A percentile compares a stretch with the other conserved stretches of the same genome.
These are phyloP conservation scores for Aureobasidium leucospermi DNA, from an alignment of 2,329 filamentous ascomycete genomes.

Conservation along the genomic window DNA sequence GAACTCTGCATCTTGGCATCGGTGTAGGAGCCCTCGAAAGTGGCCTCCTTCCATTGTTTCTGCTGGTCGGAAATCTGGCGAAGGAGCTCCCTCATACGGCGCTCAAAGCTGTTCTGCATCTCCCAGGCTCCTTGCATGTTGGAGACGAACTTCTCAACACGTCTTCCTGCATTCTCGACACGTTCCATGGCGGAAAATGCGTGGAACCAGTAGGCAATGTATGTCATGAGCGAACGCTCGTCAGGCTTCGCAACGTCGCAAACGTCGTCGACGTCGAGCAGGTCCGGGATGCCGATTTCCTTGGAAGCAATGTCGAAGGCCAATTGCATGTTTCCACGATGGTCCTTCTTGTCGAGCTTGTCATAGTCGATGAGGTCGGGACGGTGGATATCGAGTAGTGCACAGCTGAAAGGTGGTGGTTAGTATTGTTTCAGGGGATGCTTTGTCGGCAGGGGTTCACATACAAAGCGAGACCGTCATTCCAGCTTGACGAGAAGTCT, in stretches of 20 bases:
- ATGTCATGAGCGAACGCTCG: slow-evolving; percentile 96
- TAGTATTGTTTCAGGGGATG: not conserved
- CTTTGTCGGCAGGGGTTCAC: slow-evolving; percentile 18
- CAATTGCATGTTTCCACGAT: slow-evolving; percentile 93
- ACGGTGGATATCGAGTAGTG: slow-evolving; percentile 89
- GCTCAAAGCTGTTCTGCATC: slow-evolving; percentile 96
- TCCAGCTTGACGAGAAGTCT: slow-evolving; percentile 95
- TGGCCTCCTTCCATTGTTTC: slow-evolving; percentile 67
- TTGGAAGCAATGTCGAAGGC: slow-evolving; percentile 94
- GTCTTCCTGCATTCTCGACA: slow-evolving; percentile 90
- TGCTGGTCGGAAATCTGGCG: slow-evolving; percentile 66
- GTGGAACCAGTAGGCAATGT: slow-evolving; percentile 99
- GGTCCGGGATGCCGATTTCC: slow-evolving; percentile 92
- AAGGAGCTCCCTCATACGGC: slow-evolving; percentile 77
- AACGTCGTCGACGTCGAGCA: slow-evolving; percentile 96
- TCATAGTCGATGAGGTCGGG: slow-evolving; percentile 98
- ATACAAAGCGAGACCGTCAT: slow-evolving; percentile 84
- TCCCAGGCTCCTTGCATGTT: slow-evolving; percentile 99
- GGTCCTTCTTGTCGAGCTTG: slow-evolving; percentile 84
- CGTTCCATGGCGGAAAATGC: slow-evolving; percentile 98
- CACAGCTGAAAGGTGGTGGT: slow-evolving; percentile 49
- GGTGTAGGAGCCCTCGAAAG: slow-evolving; percentile 82
- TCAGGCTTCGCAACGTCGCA: slow-evolving; percentile 94
- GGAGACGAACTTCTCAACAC: slow-evolving; percentile 96
- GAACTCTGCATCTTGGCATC: slow-evolving; percentile 83